phyloP scores from a whole-genome alignment of 2,329 filamentous ascomycete species.

The Trichoderma endophyticum region DNA sequence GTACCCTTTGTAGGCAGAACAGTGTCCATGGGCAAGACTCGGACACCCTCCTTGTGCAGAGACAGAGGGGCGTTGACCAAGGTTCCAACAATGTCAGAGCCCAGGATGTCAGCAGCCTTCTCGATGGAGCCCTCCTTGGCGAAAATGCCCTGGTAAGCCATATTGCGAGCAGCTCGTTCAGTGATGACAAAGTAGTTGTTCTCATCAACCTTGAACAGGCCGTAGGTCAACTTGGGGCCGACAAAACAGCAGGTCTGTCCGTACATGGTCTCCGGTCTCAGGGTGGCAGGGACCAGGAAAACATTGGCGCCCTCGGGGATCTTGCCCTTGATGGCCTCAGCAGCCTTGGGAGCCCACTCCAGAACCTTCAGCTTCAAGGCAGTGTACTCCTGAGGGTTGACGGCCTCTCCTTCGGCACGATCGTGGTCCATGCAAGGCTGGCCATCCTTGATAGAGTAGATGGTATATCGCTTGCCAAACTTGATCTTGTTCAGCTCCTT shows the following conservation, averaged over 20 bases:
- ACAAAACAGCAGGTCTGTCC: slow-evolving; percentile 96
- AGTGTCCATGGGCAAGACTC: slow-evolving; percentile 92
- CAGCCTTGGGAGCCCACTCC: slow-evolving; percentile 79
- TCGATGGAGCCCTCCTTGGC: slow-evolving; percentile 71
- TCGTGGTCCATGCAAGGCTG: slow-evolving; percentile 50
- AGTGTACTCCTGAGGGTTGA: slow-evolving; percentile 84
- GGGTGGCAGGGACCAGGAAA: slow-evolving; percentile 86
- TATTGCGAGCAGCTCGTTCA: slow-evolving; percentile 85
- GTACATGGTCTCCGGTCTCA: slow-evolving; percentile 98
- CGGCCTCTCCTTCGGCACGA: slow-evolving; percentile 45
- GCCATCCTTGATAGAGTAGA: slow-evolving; percentile 60
- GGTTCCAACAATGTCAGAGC: slow-evolving; percentile 82
- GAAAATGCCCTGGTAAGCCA: slow-evolving; percentile 91
- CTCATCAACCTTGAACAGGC: slow-evolving; percentile 74
- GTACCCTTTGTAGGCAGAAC: slow-evolving; percentile 93
- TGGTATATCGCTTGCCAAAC: slow-evolving; percentile 88
- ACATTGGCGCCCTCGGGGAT: slow-evolving; percentile 75
- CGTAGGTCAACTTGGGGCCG: slow-evolving; percentile 83
- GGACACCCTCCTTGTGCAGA: slow-evolving; percentile 75
- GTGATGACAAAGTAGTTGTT: slow-evolving; percentile 83
- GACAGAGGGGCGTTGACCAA: slow-evolving; percentile 86
- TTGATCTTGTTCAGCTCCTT: slow-evolving; percentile 89
- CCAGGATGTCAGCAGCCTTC: slow-evolving; percentile 70
- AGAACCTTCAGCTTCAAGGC: slow-evolving; percentile 87
- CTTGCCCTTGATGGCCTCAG: slow-evolving; percentile 69